phyloP scores from a whole-genome alignment of 2,329 filamentous ascomycete genomes.

The Curvularia sp. region DNA sequence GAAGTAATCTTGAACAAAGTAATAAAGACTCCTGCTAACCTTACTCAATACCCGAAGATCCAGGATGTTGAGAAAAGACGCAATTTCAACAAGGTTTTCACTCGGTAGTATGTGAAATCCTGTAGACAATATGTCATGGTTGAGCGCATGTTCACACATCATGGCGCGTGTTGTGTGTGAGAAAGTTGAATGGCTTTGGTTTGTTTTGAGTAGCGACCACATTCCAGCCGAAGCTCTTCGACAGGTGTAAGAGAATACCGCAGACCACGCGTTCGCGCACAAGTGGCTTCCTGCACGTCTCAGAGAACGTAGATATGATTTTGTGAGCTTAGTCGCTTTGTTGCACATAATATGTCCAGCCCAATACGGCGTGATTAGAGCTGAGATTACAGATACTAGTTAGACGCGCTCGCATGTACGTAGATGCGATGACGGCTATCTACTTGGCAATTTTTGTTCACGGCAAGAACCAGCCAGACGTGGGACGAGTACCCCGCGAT shows the following conservation, averaged over 20 bases:
- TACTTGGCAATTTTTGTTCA: background rate
- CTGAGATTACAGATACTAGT: background rate
- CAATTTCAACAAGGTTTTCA: constrained; percentile 1
- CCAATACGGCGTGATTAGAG: constrained; percentile 1
- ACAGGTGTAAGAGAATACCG: constrained; percentile 1
- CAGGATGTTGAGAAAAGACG: constrained; percentile 3
- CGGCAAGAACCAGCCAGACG: background rate
- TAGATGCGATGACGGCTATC: background rate
- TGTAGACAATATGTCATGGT: background rate
- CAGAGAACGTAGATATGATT: constrained; percentile 1
- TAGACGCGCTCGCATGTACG: background rate
- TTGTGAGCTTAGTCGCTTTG: constrained; percentile 3
- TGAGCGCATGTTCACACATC: background rate
- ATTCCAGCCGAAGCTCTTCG: constrained; percentile 2
- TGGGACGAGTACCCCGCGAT: background rate
- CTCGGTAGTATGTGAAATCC: constrained; percentile 14
- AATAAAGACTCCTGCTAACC: background rate
- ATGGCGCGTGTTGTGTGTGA: constrained; percentile 4
- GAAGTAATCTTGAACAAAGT: constrained; percentile 4
- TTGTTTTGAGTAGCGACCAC: background rate
- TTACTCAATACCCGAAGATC: constrained; percentile 1
- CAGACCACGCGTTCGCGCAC: background rate
- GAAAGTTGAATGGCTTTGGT: constrained; percentile 3
- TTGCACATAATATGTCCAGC: constrained; percentile 1
- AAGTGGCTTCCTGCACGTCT: constrained; percentile 1